Evolutionary conservation across 1,284 basidiomycete species (phyloP).

Genomic region (Coniophora puteana): DNA sequence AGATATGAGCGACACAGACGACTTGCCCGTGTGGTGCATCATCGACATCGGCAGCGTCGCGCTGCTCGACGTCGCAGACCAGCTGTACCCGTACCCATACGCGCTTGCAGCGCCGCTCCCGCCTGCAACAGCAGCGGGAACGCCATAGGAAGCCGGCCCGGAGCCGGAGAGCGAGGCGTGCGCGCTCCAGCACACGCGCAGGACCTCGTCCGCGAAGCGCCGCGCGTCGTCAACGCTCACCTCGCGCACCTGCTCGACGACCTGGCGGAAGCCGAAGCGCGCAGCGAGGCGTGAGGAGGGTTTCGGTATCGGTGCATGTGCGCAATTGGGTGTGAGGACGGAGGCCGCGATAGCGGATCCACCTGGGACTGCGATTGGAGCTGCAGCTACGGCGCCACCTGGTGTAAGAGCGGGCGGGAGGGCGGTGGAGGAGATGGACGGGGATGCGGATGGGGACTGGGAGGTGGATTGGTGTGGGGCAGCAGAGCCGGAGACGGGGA

Average conservation of each 20-base stretch:
- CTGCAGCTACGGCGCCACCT: background rate
- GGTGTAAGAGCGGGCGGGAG: slow-evolving; percentile 3
- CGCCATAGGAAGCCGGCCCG: too few relatives aligned
- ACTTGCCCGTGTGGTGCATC: slow-evolving; percentile 39
- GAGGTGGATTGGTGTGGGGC: too few relatives aligned
- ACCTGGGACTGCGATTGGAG: background rate
- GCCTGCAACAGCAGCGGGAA: slow-evolving; percentile 24
- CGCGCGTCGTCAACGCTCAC: slow-evolving; percentile 39
- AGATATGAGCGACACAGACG: slow-evolving; percentile 21
- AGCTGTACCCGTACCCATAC: too few relatives aligned
- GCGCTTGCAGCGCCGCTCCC: slow-evolving; percentile 29
- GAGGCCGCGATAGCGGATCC: slow-evolving; percentile 18
- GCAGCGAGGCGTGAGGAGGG: slow-evolving; percentile 51
- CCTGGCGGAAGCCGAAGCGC: slow-evolving; percentile 54
- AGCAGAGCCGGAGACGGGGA: slow-evolving; percentile 4
- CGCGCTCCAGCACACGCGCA: slow-evolving; percentile 45
- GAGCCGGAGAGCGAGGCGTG: too few relatives aligned
- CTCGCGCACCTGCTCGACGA: slow-evolving; percentile 55
- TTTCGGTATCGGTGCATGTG: slow-evolving; percentile 51
- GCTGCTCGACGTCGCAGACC: too few relatives aligned
- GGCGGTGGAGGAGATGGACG: slow-evolving; percentile 2
- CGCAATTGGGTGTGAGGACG: slow-evolving; percentile 24
- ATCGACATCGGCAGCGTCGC: slow-evolving; percentile 47
- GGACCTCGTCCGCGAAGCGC: slow-evolving; percentile 47
- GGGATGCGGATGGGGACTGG: slow-evolving; percentile 10